These are phyloP conservation scores for Bipolaris victoriae DNA, from an alignment of 2,329 filamentous ascomycete genomes.

Conservation along the genomic window DNA sequence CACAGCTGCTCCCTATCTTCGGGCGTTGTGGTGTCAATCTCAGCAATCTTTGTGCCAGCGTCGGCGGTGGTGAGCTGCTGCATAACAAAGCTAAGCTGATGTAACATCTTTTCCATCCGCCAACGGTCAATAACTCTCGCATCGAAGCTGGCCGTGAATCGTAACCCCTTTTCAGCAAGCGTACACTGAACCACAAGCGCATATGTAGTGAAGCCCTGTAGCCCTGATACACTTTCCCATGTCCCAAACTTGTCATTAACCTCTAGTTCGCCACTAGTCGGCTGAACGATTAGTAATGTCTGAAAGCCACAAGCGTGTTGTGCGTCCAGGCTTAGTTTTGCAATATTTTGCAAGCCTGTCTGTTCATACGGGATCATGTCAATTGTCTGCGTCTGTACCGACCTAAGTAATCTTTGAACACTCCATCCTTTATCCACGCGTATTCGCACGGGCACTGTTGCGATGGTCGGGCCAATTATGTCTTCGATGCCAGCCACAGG, in stretches of 20 bases:
- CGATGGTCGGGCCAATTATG: slow-evolving; percentile 52
- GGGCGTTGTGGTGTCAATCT: neutral
- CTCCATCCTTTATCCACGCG: slow-evolving; percentile 12
- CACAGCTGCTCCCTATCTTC: neutral
- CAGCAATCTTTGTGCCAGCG: neutral
- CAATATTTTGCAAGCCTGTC: slow-evolving; percentile 42
- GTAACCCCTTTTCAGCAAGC: slow-evolving; percentile 14
- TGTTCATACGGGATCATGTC: slow-evolving; percentile 42
- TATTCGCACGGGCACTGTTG: slow-evolving; percentile 44
- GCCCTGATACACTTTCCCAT: slow-evolving; percentile 12
- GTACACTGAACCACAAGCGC: neutral
- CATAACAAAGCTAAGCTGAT: slow-evolving; percentile 22
- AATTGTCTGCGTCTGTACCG: slow-evolving; percentile 21
- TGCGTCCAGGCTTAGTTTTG: neutral
- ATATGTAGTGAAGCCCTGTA: slow-evolving; percentile 13
- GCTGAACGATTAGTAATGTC: slow-evolving; percentile 60
- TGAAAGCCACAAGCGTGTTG: slow-evolving; percentile 50
- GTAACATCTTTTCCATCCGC: slow-evolving; percentile 10
- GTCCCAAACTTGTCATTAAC: slow-evolving; percentile 1
- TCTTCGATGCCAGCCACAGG: slow-evolving; percentile 9
- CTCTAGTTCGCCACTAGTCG: slow-evolving; percentile 4
- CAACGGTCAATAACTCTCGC: slow-evolving; percentile 15
- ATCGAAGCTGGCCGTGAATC: slow-evolving; percentile 20
- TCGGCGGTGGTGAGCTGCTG: slow-evolving; percentile 13
- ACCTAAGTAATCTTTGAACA: slow-evolving; percentile 16